These are phyloP conservation scores for Chimonanthus praecox DNA, from an alignment of 164 flowering plant species.

Conservation along the genomic window DNA sequence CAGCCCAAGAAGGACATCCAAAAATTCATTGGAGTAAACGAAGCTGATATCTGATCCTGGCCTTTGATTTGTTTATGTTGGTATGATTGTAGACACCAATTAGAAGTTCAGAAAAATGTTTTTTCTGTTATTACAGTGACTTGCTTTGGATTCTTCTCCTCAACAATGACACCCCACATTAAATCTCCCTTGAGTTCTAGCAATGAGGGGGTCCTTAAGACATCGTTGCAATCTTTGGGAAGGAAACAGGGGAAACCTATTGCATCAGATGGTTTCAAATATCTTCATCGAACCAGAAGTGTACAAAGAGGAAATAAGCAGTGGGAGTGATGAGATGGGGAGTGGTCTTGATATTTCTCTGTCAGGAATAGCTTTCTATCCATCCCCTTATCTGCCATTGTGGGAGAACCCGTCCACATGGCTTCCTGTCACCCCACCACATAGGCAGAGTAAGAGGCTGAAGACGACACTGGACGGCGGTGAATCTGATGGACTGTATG, in stretches of 20 bases:
- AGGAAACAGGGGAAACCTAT: background rate
- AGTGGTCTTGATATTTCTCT: background rate
- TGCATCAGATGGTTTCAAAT: background rate
- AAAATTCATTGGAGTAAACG: background rate
- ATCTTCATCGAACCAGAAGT: background rate
- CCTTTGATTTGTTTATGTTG: background rate
- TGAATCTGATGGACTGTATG: no score
- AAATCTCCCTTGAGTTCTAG: no score
- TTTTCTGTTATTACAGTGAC: no score
- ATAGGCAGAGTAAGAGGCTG: background rate
- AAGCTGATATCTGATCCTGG: background rate
- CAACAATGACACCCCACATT: no score
- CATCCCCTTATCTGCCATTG: background rate
- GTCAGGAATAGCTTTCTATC: background rate
- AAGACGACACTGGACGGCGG: background rate
- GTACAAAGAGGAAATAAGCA: background rate
- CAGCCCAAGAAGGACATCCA: background rate
- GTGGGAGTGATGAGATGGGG: background rate
- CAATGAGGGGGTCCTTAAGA: background rate
- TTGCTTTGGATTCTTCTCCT: no score
- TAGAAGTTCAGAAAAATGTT: no score
- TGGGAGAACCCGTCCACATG: background rate
- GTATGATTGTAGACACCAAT: no score
- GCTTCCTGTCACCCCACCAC: background rate
- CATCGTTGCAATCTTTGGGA: background rate